Conservation (phyloP, 768 basidiomycete species). For the Cytidiella melzeri region DNA sequence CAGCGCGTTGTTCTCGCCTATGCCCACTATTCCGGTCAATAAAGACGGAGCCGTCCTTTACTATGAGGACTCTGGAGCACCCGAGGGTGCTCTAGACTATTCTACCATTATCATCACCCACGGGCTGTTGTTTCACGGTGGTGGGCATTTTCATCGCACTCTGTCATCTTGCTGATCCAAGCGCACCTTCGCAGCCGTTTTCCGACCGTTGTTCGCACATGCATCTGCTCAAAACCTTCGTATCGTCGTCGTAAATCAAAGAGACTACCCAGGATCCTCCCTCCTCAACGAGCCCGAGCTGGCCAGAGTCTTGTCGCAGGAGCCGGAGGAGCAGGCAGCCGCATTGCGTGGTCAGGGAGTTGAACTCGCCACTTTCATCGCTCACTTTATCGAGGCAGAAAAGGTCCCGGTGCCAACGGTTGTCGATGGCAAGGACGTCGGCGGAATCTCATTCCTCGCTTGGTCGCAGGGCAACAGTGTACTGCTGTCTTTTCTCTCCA, state of each 20-base stretch:
- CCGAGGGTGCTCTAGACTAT: neutral
- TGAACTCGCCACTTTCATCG: constrained; percentile 5
- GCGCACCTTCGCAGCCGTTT: neutral
- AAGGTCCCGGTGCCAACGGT: neutral
- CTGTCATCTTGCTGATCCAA: neutral
- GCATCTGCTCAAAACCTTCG: constrained; percentile 3
- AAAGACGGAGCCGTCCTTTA: constrained; percentile 2
- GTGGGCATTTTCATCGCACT: neutral
- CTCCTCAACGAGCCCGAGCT: constrained; percentile 3
- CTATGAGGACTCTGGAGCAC: constrained; percentile 9
- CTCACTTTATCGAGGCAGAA: neutral
- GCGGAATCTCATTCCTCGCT: constrained; percentile 6
- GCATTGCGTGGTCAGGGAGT: neutral
- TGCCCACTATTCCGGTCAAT: constrained; percentile 6
- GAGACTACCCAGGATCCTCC: constrained; percentile 6
- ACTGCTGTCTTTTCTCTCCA: neutral
- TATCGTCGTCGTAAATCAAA: constrained; percentile 3
- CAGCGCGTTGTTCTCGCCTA: too few species aligned
- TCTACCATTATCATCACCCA: constrained; percentile 5
- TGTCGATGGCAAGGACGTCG: neutral
- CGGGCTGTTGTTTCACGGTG: constrained; percentile 2
- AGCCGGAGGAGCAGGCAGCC: neutral
- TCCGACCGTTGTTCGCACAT: constrained; percentile 1
- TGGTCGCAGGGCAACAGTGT: constrained; percentile 5
- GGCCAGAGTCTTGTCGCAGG: neutral